These are phyloP conservation scores for Picochlorum sp. DNA, from an alignment of 139 green algal genomes.

Conservation along the genomic window DNA sequence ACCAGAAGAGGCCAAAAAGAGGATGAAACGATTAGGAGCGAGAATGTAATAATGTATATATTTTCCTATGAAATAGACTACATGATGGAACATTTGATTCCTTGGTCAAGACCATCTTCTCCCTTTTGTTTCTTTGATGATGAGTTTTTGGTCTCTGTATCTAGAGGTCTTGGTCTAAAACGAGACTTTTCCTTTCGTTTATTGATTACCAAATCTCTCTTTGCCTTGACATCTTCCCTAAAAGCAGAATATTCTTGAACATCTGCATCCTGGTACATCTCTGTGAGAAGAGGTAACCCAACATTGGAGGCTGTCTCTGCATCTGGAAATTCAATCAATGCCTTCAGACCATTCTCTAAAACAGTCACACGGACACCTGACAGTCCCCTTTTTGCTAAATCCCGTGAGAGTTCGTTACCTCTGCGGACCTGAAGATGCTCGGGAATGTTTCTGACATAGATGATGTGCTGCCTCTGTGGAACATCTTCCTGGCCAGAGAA, in stretches of 20 bases:
- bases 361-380: background rate
- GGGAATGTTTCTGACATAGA: conserved; percentile 5
- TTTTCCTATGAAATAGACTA: background rate
- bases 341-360: background rate
- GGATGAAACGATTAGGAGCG: conserved; percentile 42
- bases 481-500: conserved; percentile 14
- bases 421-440: background rate
- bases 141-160: background rate
- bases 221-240: background rate
- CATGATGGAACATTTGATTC: conserved; percentile 2
- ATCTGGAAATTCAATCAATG: conserved; percentile 1
- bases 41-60: conserved; percentile 1
- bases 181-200: background rate
- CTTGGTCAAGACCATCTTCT: background rate
- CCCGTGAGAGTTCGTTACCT: background rate
- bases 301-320: background rate
- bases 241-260: background rate
- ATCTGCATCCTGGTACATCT: background rate
- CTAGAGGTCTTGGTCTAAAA: background rate
- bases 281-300: background rate
- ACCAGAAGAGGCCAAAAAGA: conserved; percentile 29
- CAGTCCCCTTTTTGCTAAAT: background rate
- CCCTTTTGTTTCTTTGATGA: conserved; percentile 5
- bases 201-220: background rate
- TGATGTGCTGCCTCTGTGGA: background rate